phyloP scores from a whole-genome alignment of 2,329 filamentous ascomycete species.

The Colletotrichum cereale region DNA sequence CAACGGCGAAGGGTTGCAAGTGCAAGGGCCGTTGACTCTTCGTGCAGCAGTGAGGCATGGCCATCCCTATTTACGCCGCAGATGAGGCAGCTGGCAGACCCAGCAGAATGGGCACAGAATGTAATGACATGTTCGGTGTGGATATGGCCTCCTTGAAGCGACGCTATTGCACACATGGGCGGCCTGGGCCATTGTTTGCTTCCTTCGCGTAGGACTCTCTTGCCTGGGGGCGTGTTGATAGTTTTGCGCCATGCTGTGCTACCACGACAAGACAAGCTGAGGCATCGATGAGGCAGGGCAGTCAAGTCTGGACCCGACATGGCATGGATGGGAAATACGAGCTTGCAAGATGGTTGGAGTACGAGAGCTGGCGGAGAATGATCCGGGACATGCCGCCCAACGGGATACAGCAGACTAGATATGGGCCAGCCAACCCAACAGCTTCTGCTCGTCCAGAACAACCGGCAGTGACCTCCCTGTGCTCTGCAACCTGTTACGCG shows the following conservation, averaged over 20 bases:
- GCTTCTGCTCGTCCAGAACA: not conserved
- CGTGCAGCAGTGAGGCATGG: not conserved
- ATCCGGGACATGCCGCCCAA: conserved; percentile 28
- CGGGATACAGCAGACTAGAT: conserved; percentile 7
- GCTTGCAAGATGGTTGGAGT: conserved; percentile 14
- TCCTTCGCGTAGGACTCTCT: conserved; percentile 18
- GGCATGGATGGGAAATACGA: conserved; percentile 8
- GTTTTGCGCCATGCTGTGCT: conserved; percentile 20
- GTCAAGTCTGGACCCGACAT: not conserved
- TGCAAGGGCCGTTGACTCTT: conserved; percentile 2
- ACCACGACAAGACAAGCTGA: conserved; percentile 34
- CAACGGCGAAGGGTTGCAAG: conserved; percentile 2
- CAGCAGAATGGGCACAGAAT: conserved; percentile 1
- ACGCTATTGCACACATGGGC: not conserved
- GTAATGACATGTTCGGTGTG: conserved; percentile 1
- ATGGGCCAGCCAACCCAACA: conserved; percentile 14
- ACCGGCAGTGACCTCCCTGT: conserved; percentile 3
- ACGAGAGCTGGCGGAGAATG: conserved; percentile 1
- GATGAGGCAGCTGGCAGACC: not conserved
- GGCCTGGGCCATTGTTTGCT: conserved; percentile 26
- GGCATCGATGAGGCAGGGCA: conserved; percentile 34
- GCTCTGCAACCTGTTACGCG: conserved; percentile 8
- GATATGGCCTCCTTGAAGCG: not conserved
- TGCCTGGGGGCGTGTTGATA: conserved; percentile 2
- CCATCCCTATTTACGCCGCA: not conserved